These are phyloP conservation scores for Hepatocystis sp. DNA, from an alignment of 169 alveolate species.

Conservation along the genomic window DNA sequence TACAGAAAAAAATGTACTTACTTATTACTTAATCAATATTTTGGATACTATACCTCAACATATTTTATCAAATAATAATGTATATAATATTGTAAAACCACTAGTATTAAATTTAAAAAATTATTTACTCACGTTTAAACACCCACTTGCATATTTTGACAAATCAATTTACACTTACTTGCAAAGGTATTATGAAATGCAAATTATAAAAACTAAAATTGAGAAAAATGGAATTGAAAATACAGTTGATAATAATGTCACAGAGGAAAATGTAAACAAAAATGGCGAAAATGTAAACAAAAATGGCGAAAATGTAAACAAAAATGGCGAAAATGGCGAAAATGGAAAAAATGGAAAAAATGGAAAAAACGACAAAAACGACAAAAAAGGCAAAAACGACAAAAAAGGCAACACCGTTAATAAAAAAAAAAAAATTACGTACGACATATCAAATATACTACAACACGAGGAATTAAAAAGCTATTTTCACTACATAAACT, in stretches of 20 bases:
- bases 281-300: not conserved
- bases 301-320: not conserved
- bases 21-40: slow-evolving; percentile 25
- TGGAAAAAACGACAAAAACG: not conserved
- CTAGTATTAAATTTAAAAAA: slow-evolving; percentile 6
- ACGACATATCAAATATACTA: slow-evolving; percentile 9
- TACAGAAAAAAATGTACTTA: slow-evolving; percentile 34
- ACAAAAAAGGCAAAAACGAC: not conserved
- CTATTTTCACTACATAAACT: slow-evolving; percentile 73
- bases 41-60: slow-evolving; percentile 35
- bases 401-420: not conserved
- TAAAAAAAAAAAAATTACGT: slow-evolving; percentile 7
- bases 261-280: not conserved
- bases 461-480: slow-evolving; percentile 48
- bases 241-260: too few relatives aligned
- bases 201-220: not conserved
- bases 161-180: slow-evolving; percentile 16
- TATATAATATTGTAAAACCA: slow-evolving; percentile 29
- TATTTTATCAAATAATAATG: slow-evolving; percentile 10
- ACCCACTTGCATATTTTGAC: slow-evolving; percentile 36
- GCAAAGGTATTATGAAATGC: slow-evolving; percentile 9
- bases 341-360: not conserved
- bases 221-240: not conserved
- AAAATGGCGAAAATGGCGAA: not conserved
- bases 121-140: slow-evolving; percentile 27